These are phyloP conservation scores for Umbelopsis ramanniana DNA, from an alignment of 192 early-diverging fungal genomes.

Conservation along the genomic window DNA sequence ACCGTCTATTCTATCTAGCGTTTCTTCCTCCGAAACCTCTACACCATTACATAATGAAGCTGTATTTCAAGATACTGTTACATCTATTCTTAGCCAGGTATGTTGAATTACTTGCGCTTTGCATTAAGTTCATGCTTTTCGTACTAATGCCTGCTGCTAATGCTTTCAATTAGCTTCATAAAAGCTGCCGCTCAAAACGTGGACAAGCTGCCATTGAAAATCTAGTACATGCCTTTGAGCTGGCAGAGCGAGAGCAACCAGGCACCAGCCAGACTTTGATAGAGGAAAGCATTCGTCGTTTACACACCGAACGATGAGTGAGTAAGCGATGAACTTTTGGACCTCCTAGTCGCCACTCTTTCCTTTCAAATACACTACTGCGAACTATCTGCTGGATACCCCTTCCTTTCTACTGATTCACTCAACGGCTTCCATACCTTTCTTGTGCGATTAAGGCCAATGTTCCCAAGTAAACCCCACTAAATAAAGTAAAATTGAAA, in stretches of 20 bases:
- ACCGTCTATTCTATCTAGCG: background rate
- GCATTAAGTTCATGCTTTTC: conserved; percentile 6
- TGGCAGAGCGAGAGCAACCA: conserved; percentile 47
- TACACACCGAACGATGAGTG: conserved; percentile 13
- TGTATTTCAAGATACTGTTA: conserved; percentile 22
- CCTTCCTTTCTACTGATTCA: background rate
- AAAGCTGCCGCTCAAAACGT: conserved; percentile 31
- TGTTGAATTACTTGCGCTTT: background rate
- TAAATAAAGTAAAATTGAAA: background rate
- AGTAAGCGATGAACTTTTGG: background rate
- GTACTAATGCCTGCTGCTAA: too few relatives aligned
- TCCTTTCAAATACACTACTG: background rate
- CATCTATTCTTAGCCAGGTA: conserved; percentile 23
- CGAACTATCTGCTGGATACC: background rate
- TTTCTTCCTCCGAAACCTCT: background rate
- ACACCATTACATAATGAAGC: conserved; percentile 20
- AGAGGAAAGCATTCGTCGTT: conserved; percentile 32
- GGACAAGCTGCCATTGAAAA: conserved; percentile 47
- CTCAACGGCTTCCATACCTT: background rate
- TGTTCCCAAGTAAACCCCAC: background rate
- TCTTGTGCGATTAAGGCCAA: background rate
- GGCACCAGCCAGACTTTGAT: conserved; percentile 44
- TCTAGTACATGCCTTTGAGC: conserved; percentile 43
- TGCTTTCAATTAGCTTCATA: conserved; percentile 33
- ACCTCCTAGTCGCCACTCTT: background rate